Percentiles rank a stretch among this genome's conserved stretches.
These are phyloP conservation scores for Cinnamomum chago DNA, from an alignment of 164 flowering plant species.

Conservation along the genomic window DNA sequence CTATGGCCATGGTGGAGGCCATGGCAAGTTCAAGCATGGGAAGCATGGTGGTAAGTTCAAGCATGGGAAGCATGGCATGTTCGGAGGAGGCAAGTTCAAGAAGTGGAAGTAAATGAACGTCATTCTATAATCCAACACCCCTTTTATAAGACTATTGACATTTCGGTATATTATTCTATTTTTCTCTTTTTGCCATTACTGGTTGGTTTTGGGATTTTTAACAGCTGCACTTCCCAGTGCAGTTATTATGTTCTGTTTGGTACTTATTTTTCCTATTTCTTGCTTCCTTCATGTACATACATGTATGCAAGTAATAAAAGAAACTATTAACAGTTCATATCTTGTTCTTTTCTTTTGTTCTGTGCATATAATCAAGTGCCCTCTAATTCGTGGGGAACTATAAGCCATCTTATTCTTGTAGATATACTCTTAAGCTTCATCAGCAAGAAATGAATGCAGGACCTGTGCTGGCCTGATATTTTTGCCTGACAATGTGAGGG, in stretches of 20 bases:
- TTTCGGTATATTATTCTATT: too few species aligned
- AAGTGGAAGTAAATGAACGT: slow-evolving; percentile 60
- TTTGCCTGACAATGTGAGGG: too few species aligned
- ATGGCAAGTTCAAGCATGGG: slow-evolving; percentile 29
- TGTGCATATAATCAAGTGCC: too few species aligned
- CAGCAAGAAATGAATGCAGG: too few species aligned
- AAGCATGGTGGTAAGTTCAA: slow-evolving; percentile 35
- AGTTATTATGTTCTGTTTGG: neutral
- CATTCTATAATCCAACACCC: neutral
- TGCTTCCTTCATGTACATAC: neutral
- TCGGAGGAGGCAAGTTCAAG: slow-evolving; percentile 48
- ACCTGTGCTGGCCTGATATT: too few species aligned
- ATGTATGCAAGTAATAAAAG: neutral
- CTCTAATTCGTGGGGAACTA: too few species aligned
- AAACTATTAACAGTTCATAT: neutral
- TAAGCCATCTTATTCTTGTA: too few species aligned
- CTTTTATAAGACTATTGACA: too few species aligned
- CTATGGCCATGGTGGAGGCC: slow-evolving; percentile 4
- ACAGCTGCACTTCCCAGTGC: neutral
- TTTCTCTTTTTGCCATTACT: too few species aligned
- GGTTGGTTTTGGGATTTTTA: neutral
- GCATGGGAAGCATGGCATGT: slow-evolving; percentile 33
- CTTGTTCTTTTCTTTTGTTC: neutral
- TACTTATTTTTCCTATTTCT: too few species aligned
- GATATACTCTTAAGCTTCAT: too few species aligned